phyloP scores from a whole-genome alignment of 306 rosid species.

The Gastrolobium villosum region DNA sequence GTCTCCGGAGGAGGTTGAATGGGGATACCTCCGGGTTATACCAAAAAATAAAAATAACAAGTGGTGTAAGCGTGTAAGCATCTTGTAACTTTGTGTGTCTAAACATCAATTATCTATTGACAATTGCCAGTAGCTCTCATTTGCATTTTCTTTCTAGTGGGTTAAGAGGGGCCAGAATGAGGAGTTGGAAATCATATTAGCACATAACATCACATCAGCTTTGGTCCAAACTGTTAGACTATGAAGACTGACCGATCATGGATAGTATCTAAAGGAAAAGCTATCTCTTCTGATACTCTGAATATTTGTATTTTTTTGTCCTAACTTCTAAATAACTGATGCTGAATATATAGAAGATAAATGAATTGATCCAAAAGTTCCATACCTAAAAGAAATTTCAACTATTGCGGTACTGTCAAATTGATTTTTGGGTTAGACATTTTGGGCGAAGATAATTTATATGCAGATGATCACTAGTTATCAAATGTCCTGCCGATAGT shows the following conservation, averaged over 20 bases:
- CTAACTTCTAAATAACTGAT: conserved; percentile 20
- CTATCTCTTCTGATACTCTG: background rate
- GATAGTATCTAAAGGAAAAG: background rate
- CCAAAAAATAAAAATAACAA: too few species aligned
- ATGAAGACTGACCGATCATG: background rate
- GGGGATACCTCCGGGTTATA: too few species aligned
- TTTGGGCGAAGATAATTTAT: background rate
- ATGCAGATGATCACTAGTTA: background rate
- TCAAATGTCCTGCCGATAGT: background rate
- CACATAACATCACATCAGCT: background rate
- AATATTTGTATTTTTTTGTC: conserved; percentile 3
- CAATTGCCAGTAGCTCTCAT: background rate
- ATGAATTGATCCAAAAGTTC: conserved; percentile 24
- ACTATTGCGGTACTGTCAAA: background rate
- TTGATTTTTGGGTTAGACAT: background rate
- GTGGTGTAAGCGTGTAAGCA: too few species aligned
- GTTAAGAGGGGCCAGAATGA: background rate
- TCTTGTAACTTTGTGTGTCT: too few species aligned
- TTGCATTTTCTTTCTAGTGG: background rate
- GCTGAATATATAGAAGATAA: background rate
- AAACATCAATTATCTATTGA: background rate
- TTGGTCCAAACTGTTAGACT: background rate
- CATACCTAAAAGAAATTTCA: background rate
- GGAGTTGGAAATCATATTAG: background rate
- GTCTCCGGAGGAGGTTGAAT: too few species aligned